Evolutionary conservation across 2,329 filamentous ascomycete genomes (phyloP).

Genomic region (Cladorrhinum sp.): DNA sequence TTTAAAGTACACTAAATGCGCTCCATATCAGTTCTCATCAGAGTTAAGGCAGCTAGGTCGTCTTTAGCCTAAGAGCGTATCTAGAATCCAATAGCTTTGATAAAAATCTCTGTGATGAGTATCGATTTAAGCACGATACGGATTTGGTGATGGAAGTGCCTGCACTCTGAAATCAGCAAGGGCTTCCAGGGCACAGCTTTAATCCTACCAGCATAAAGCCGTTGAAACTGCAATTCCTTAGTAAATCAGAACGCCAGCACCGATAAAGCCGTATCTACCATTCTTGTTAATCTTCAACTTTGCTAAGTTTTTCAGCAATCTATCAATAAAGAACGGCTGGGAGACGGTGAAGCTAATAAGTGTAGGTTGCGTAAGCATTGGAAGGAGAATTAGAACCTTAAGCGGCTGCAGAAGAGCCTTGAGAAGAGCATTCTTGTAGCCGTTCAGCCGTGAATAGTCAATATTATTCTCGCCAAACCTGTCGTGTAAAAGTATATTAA

Average conservation of each 20-base stretch:
- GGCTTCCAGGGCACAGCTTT: no score
- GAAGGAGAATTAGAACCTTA: slow-evolving; percentile 33
- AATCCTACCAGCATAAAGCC: slow-evolving; percentile 33
- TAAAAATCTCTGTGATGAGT: slow-evolving; percentile 32
- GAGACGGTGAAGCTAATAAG: slow-evolving; percentile 41
- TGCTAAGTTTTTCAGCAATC: slow-evolving; percentile 35
- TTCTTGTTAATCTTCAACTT: slow-evolving; percentile 24
- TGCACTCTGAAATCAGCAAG: no score
- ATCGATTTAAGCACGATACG: slow-evolving; percentile 31
- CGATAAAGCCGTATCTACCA: slow-evolving; percentile 35
- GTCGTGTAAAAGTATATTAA: slow-evolving; percentile 20
- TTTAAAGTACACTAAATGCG: slow-evolving; percentile 32
- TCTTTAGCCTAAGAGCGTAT: no score
- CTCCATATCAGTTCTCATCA: slow-evolving; percentile 40
- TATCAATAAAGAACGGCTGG: slow-evolving; percentile 43
- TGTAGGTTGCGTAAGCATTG: slow-evolving; percentile 36
- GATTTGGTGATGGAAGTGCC: slow-evolving; percentile 27
- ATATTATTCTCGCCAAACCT: slow-evolving; percentile 13
- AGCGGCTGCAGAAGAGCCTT: slow-evolving; percentile 32
- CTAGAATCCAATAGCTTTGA: slow-evolving; percentile 30
- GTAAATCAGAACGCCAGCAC: slow-evolving; percentile 32
- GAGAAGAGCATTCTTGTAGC: slow-evolving; percentile 30
- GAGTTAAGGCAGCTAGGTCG: slow-evolving; percentile 34
- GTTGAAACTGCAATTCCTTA: slow-evolving; percentile 34
- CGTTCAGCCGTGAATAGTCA: slow-evolving; percentile 12